A percentile compares a stretch with the other conserved stretches of the same genome.
These are phyloP conservation scores for Fusarium sp. DNA, from an alignment of 2,329 filamentous ascomycete genomes.

Conservation along the genomic window DNA sequence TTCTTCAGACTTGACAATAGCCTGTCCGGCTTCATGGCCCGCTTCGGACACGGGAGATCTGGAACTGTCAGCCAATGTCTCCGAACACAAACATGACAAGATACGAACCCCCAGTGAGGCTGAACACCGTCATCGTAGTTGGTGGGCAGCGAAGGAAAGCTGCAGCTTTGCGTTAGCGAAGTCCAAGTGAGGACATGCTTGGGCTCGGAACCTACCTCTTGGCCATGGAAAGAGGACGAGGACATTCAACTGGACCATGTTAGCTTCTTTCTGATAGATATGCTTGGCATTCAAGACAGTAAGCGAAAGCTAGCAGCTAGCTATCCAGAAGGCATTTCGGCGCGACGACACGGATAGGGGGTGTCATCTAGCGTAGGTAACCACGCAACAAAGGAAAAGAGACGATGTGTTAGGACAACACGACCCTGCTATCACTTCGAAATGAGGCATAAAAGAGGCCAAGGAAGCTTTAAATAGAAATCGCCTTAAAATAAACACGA, in stretches of 20 bases:
- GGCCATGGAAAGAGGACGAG: constrained; percentile 11
- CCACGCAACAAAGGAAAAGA: not conserved
- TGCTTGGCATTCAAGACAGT: not conserved
- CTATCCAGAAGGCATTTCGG: not conserved
- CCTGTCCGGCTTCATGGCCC: not conserved
- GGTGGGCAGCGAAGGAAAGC: constrained; percentile 3
- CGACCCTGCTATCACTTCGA: not conserved
- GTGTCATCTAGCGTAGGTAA: not conserved
- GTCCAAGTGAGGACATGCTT: no score
- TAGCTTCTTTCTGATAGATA: not conserved
- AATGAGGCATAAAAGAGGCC: not conserved
- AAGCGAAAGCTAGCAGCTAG: not conserved
- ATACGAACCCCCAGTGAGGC: constrained; percentile 8
- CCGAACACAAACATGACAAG: not conserved
- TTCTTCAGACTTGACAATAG: not conserved
- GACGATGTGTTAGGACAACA: no score
- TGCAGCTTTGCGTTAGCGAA: constrained; percentile 14
- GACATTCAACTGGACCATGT: not conserved
- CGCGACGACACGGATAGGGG: not conserved
- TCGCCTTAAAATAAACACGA: not conserved
- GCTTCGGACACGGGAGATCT: constrained; percentile 5
- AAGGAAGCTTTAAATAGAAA: not conserved
- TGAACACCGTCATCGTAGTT: constrained; percentile 2
- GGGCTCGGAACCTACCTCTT: constrained; percentile 17
- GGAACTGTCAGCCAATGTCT: constrained; percentile 3